Evolutionary conservation across 495 filamentous ascomycete genomes (phyloP), one percentile per base, ranked within the genome.

Genomic region (Thermochaetoides thermophila): DNA sequence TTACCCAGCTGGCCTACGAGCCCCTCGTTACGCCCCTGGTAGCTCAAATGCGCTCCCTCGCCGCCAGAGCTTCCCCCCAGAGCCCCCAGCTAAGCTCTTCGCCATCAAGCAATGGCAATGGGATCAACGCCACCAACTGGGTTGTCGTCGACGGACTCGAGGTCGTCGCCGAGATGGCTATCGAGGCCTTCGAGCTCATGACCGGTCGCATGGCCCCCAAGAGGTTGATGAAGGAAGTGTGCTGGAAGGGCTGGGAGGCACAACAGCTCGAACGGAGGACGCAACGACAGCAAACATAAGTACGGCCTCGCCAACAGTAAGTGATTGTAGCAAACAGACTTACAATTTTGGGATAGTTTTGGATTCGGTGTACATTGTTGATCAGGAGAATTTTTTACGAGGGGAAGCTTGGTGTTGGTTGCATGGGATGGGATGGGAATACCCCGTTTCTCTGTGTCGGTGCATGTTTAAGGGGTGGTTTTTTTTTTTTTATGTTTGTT

Each of bases 131-230:
- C n/a, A n/a, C n/a, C n/a, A 69, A 72, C 1, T 89, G 80, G 80
- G 74, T 81, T 3, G 64, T 79, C 20, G 71, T 84, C n/a, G 80
- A 86, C 44, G 81, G 81, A 4, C 55, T 86, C 7, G 82, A 85
- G 46, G 71, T 86, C 18, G 66, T 89, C 1, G 69, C 71, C 1
- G 82, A 89, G 49, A 81, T 84, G 60, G 82, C 78, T 2, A 83
- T 81, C 52, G 79, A 82, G 17, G 79, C 82, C 28, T 86, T 84
- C 48, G 81, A 86, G 51, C 53, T 86, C 28, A 81, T 86, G 63
- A 82, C 81, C 3, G 82, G 81, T n/a, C 64, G 81, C 15, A 73
- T 80, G 56, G 82, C 82, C 11, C 82, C 81, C 3, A 69, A 77
- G 24, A 61, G 71, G 29, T 39, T 81, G 14, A 89, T 89, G 81